phyloP scores from a whole-genome alignment of 371 early-diverging fungal species.

The Haplosporangium sp. region DNA sequence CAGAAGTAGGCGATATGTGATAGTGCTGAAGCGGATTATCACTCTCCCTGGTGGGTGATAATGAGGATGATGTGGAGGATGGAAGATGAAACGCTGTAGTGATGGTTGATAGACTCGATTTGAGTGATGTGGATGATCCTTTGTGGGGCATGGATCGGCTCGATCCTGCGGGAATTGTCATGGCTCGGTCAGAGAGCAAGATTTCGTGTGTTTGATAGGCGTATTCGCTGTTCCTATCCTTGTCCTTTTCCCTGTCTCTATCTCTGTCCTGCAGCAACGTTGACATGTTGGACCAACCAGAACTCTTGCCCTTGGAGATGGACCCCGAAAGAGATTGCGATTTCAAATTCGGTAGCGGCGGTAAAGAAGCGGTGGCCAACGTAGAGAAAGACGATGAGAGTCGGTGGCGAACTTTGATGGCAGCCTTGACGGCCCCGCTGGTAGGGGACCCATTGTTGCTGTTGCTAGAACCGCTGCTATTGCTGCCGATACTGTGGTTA shows the following conservation, averaged over 20 bases:
- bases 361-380: conserved; percentile 26
- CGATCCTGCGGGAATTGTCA: background rate
- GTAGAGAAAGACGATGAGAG: conserved; percentile 44
- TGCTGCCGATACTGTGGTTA: background rate
- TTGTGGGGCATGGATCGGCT: conserved; percentile 15
- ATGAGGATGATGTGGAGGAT: background rate
- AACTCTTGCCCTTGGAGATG: conserved; percentile 13
- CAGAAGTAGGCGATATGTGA: conserved; percentile 7
- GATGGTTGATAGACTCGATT: conserved; percentile 1
- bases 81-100: conserved; percentile 2
- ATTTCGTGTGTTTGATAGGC: background rate
- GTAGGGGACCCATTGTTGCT: background rate
- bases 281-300: background rate
- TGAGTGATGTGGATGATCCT: conserved; percentile 21
- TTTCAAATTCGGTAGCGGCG: conserved; percentile 35
- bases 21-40: background rate
- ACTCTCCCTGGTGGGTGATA: background rate
- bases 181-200: conserved; percentile 7
- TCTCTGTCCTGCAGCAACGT: conserved; percentile 3
- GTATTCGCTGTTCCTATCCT: background rate
- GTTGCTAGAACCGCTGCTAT: background rate
- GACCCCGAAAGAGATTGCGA: conserved; percentile 36
- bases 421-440: conserved; percentile 7
- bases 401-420: conserved; percentile 34
- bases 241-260: background rate